phyloP scores from a whole-genome alignment of 1,284 basidiomycete genomes.

The Ustilago vetiveriae region DNA sequence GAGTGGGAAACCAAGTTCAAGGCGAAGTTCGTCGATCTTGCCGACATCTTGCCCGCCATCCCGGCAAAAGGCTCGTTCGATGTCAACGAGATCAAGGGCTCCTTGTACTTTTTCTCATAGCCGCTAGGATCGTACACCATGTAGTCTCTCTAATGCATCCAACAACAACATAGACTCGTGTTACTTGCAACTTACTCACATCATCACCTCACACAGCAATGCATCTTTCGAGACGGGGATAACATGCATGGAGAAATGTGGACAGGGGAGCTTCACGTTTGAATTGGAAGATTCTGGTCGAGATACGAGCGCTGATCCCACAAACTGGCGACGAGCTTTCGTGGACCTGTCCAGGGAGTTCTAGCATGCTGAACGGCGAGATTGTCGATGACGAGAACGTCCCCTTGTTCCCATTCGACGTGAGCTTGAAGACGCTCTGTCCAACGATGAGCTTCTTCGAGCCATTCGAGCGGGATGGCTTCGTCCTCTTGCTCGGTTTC shows the following conservation, averaged over 20 bases:
- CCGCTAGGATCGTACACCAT: neutral
- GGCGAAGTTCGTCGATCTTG: constrained; percentile 76
- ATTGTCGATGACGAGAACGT: constrained; percentile 48
- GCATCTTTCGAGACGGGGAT: neutral
- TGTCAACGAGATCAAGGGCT: constrained; percentile 76
- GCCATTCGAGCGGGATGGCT: constrained; percentile 40
- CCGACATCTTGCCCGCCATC: constrained; percentile 81
- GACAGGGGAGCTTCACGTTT: too few relatives aligned
- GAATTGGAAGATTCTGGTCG: constrained; percentile 24
- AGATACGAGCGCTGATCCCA: constrained; percentile 47
- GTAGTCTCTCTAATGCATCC: constrained; percentile 1
- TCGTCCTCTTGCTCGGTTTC: constrained; percentile 13
- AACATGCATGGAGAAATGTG: too few relatives aligned
- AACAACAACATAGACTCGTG: neutral
- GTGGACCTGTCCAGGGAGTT: constrained; percentile 42
- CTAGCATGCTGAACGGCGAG: constrained; percentile 51
- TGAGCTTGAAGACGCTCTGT: constrained; percentile 39
- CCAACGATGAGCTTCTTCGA: constrained; percentile 23
- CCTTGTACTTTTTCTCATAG: constrained; percentile 64
- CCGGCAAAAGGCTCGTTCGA: constrained; percentile 89
- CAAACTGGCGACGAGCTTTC: constrained; percentile 42
- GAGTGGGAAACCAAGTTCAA: constrained; percentile 42
- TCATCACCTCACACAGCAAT: constrained; percentile 7
- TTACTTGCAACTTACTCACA: neutral
- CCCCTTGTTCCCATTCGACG: constrained; percentile 46